These are phyloP conservation scores for Penicillium ucsense DNA, from an alignment of 495 filamentous ascomycete species.

Conservation along the genomic window DNA sequence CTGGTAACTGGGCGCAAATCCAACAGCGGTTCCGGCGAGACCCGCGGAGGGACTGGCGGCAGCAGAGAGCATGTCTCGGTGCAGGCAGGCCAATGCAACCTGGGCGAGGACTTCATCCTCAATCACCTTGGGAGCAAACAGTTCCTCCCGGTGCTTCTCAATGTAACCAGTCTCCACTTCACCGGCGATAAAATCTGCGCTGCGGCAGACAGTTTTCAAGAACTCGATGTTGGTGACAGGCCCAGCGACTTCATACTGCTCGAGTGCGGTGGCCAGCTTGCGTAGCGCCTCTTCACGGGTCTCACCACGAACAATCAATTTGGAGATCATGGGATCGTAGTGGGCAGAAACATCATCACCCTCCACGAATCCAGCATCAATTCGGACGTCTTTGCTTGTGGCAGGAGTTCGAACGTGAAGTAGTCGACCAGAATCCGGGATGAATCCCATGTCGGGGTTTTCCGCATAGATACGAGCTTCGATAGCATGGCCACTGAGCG, in stretches of 20 bases:
- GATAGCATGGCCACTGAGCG: constrained; percentile 72
- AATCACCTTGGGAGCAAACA: constrained; percentile 48
- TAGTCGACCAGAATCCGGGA: constrained; percentile 86
- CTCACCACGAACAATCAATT: constrained; percentile 82
- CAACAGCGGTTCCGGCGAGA: constrained; percentile 28
- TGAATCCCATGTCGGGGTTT: constrained; percentile 80
- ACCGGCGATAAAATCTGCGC: constrained; percentile 72
- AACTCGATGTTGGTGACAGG: constrained; percentile 96
- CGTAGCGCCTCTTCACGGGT: constrained; percentile 73
- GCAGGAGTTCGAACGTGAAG: constrained; percentile 70
- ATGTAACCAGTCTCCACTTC: constrained; percentile 96
- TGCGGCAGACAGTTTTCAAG: constrained; percentile 73
- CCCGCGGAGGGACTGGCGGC: constrained; percentile 10
- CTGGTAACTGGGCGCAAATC: constrained; percentile 47
- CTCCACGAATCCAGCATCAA: constrained; percentile 85
- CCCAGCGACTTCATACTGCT: constrained; percentile 87
- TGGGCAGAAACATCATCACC: constrained; percentile 91
- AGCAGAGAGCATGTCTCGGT: constrained; percentile 22
- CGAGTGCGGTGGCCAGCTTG: constrained; percentile 71
- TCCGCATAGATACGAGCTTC: constrained; percentile 97
- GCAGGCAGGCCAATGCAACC: constrained; percentile 64
- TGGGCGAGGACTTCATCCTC: constrained; percentile 67
- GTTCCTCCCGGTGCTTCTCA: constrained; percentile 67
- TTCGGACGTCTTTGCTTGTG: constrained; percentile 61
- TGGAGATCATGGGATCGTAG: constrained; percentile 98